Evolutionary conservation across 257 asterid species (phyloP), one percentile per base, ranked within the genome.

Genomic region (Phtheirospermum japonicum): DNA sequence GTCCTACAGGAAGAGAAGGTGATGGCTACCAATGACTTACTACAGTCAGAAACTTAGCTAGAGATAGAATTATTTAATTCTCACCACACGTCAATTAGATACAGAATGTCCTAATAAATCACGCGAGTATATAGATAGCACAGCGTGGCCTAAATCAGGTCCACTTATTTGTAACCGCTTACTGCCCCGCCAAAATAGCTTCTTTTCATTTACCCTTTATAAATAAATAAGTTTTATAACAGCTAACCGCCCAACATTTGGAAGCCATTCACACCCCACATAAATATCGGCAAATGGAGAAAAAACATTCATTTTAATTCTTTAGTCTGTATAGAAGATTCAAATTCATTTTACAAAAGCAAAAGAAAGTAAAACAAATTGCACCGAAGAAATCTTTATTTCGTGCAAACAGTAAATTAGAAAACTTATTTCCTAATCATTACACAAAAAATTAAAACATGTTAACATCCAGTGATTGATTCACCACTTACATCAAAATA

Each of bases 1-100:
- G 55, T 8, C 61, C 61, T 26, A 55, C 60, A 8, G 66, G 66
- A 33, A 48, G 60, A 31, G 31, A 68, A 11, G 30, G 68, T 56
- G 32, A 65, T 4, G 34, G 39, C 61, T 59, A 32, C 42, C 0
- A 28, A 16, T 39, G 50, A 67, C 46, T 61, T 49, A 51, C 64
- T 56, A 42, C 52, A 5, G 12, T 32, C 52, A 32, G 26, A 32
- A 23, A 23, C 28, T 23, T 23, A 23, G 3, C 59, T 53, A 50
- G 18, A 54, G 20, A 23, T 57, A 48, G 23, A 59, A 53, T 71
- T 59, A 40, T 37, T 50, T 51, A 69, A 40, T 42, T 64, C 51
- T 28, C 17, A 18, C 45, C 28, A 37, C 42, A 64, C 9, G 54
- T 52, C 26, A 52, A 39, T 53, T 37, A 23, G 69, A 69, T 64